phyloP scores from a whole-genome alignment of 2,329 filamentous ascomycete species.

The Mariannaea elegans region DNA sequence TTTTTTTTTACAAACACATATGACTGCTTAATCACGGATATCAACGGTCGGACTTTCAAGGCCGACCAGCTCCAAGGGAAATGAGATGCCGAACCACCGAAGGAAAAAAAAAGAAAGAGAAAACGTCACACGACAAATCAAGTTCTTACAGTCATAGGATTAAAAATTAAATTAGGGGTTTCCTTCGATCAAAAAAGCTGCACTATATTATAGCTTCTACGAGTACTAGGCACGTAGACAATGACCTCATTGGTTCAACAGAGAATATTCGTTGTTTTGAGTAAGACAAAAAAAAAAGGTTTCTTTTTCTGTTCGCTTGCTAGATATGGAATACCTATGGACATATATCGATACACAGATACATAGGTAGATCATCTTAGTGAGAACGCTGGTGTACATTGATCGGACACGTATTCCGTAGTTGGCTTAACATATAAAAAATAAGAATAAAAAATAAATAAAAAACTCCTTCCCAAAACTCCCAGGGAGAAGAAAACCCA shows the following conservation, averaged over 20 bases:
- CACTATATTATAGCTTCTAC: too few species aligned
- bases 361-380: background rate
- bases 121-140: background rate
- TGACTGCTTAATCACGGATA: background rate
- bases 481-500: slow-evolving; percentile 1
- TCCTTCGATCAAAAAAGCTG: too few species aligned
- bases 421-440: too few species aligned
- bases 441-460: background rate
- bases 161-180: background rate
- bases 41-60: background rate
- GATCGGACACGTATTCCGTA: background rate
- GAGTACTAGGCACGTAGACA: background rate
- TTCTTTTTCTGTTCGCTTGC: slow-evolving; percentile 10
- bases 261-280: background rate
- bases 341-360: background rate
- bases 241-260: background rate
- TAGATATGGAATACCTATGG: background rate
- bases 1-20: background rate
- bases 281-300: background rate
- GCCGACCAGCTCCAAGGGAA: background rate
- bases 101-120: background rate
- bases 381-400: background rate
- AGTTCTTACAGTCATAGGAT: background rate
- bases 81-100: background rate
- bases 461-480: background rate